A percentile compares a stretch with the other conserved stretches of the same genome.
Evolutionary conservation across 2,329 filamentous ascomycete genomes (phyloP).

Genomic region (Sporothrix pallida): DNA sequence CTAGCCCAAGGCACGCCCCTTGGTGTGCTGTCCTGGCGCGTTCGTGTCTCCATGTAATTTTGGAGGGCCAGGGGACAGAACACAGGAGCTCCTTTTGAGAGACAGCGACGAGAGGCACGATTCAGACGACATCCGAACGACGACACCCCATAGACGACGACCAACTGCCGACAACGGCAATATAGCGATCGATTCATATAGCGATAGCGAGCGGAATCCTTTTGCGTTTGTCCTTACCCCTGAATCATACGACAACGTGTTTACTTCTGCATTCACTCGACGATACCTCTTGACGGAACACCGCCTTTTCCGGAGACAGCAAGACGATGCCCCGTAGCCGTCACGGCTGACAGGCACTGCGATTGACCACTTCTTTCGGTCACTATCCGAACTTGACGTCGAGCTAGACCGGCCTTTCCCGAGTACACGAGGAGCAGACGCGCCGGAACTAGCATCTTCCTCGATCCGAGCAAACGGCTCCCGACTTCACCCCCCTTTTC

Average conservation of each 20-base stretch:
- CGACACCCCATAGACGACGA: background rate
- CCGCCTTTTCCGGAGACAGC: background rate
- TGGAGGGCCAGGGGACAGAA: slow-evolving; percentile 4
- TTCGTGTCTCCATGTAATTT: slow-evolving; percentile 32
- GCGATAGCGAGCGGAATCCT: background rate
- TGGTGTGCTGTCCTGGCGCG: slow-evolving; percentile 31
- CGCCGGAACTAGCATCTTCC: background rate
- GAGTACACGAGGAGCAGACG: slow-evolving; percentile 2
- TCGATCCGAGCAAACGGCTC: background rate
- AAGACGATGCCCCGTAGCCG: slow-evolving; percentile 35
- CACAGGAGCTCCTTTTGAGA: slow-evolving; percentile 24
- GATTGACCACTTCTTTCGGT: background rate
- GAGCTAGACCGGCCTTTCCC: background rate
- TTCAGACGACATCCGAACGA: slow-evolving; percentile 17
- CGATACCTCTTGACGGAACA: background rate
- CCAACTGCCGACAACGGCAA: slow-evolving; percentile 3
- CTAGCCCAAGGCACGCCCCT: slow-evolving; percentile 34
- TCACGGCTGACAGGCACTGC: slow-evolving; percentile 32
- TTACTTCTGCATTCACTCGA: background rate
- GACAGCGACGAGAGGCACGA: slow-evolving; percentile 4
- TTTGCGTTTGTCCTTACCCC: background rate
- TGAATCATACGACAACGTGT: background rate
- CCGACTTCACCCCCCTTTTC: background rate
- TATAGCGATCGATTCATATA: background rate
- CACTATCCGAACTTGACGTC: background rate